Conservation (phyloP, 306 rosid species). For the Phaseolus lunatus region DNA sequence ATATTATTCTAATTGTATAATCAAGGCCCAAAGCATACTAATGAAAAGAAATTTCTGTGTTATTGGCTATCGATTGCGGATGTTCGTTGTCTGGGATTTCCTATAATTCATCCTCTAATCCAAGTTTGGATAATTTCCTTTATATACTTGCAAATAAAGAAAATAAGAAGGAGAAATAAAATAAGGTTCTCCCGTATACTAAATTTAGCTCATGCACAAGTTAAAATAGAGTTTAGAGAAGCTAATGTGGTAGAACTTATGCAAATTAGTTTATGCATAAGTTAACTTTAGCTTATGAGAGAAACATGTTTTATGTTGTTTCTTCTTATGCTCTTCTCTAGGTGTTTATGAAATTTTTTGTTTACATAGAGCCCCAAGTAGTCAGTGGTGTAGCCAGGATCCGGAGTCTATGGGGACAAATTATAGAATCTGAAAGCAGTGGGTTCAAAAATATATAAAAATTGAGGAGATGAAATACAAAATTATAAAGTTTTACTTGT, state of each 20-base stretch:
- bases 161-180: too few species aligned
- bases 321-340: neutral
- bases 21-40: neutral
- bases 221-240: neutral
- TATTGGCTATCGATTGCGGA: neutral
- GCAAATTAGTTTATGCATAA: neutral
- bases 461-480: too few species aligned
- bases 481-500: neutral
- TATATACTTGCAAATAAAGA: neutral
- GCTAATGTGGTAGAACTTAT: neutral
- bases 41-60: conserved; percentile 22
- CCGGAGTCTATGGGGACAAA: neutral
- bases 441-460: neutral
- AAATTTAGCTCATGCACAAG: too few species aligned
- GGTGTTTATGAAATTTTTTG: neutral
- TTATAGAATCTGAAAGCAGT: neutral
- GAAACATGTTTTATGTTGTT: neutral
- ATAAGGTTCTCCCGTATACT: too few species aligned
- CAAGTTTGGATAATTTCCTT: neutral
- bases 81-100: conserved; percentile 16
- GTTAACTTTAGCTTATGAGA: neutral
- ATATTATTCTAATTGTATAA: neutral
- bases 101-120: neutral
- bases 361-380: neutral
- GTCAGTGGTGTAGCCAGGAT: neutral